A percentile compares a stretch with the other conserved stretches of the same genome.
These are phyloP conservation scores for Fusarium sp. DNA, from an alignment of 2,329 filamentous ascomycete genomes.

Conservation along the genomic window DNA sequence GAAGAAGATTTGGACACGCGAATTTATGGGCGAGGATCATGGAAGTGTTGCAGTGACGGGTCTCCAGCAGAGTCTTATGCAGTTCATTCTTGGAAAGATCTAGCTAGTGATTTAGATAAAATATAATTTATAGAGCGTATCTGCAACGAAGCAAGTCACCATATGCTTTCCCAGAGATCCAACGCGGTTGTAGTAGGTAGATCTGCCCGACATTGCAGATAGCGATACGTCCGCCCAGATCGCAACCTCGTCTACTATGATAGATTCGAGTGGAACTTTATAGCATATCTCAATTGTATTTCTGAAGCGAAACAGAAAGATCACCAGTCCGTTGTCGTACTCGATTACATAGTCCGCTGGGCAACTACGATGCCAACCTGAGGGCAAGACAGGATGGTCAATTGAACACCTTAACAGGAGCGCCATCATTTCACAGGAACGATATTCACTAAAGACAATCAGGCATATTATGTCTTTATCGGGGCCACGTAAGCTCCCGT, in stretches of 20 bases:
- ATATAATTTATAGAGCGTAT: not conserved
- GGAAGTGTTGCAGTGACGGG: conserved; percentile 40
- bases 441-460: not conserved
- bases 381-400: not conserved
- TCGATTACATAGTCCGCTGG: not conserved
- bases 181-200: not conserved
- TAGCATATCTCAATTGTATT: not conserved
- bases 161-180: no score
- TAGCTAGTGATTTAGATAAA: not conserved
- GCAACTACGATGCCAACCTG: no score
- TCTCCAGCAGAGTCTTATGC: conserved; percentile 41
- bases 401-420: not conserved
- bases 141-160: not conserved
- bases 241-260: no score
- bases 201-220: not conserved
- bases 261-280: no score
- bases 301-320: no score
- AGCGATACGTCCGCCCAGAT: no score
- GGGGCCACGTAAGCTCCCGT: not conserved
- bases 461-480: not conserved
- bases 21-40: conserved; percentile 48
- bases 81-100: conserved; percentile 38
- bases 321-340: no score
- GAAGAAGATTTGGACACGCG: conserved; percentile 37
- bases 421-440: not conserved